phyloP scores from a whole-genome alignment of 495 filamentous ascomycete species.

The Xylaria castorea region DNA sequence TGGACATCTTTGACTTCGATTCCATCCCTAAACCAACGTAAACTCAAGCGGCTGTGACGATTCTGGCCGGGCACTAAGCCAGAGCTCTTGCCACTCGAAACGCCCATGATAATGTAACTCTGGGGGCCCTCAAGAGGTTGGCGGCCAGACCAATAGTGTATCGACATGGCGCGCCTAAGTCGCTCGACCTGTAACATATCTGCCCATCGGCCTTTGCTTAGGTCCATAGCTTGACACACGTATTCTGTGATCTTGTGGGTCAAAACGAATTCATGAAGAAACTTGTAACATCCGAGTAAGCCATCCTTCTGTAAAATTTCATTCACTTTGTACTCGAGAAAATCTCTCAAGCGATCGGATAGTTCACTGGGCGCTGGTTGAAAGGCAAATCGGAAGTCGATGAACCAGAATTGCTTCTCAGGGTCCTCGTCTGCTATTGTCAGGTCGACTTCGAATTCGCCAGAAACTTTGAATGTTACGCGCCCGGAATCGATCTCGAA shows the following conservation, averaged over 20 bases:
- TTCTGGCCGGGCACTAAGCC: slow-evolving; percentile 44
- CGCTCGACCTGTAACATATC: slow-evolving; percentile 75
- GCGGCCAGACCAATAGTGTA: slow-evolving; percentile 87
- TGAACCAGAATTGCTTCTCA: slow-evolving; percentile 84
- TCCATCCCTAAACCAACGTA: slow-evolving; percentile 86
- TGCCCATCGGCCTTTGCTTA: slow-evolving; percentile 73
- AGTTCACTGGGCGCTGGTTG: slow-evolving; percentile 67
- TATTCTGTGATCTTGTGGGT: slow-evolving; percentile 87
- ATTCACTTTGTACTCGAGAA: slow-evolving; percentile 76
- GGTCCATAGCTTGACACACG: slow-evolving; percentile 72
- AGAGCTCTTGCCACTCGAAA: slow-evolving; percentile 65
- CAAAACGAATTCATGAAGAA: slow-evolving; percentile 82
- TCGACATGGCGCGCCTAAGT: slow-evolving; percentile 76
- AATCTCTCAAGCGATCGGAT: slow-evolving; percentile 62
- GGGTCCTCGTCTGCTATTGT: slow-evolving; percentile 83
- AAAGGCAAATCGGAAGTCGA: slow-evolving; percentile 88
- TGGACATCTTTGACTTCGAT: slow-evolving; percentile 70
- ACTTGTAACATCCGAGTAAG: slow-evolving; percentile 77
- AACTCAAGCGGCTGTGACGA: slow-evolving; percentile 57
- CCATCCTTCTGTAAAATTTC: slow-evolving; percentile 67
- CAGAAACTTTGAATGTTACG: slow-evolving; percentile 80
- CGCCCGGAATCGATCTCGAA: slow-evolving; percentile 80
- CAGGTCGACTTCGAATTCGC: slow-evolving; percentile 93
- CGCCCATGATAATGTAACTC: slow-evolving; percentile 90
- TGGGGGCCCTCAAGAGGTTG: slow-evolving; percentile 62